phyloP scores from a whole-genome alignment of 108 stramenopile genomes.

The Cyclotella atomus region DNA sequence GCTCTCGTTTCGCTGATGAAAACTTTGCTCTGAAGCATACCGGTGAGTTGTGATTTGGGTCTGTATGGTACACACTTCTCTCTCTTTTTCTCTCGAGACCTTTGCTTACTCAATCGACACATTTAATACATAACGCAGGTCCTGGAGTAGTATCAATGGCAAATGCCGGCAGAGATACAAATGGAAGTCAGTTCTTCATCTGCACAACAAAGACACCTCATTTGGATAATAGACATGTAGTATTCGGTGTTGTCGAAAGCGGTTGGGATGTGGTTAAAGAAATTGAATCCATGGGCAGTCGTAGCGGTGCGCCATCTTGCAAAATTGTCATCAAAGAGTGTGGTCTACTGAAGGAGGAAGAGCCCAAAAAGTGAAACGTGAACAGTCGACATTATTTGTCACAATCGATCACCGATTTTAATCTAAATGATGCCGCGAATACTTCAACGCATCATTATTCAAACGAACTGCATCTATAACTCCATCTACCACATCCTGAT shows the following conservation, averaged over 20 bases:
- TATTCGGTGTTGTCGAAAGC: conserved; percentile 77
- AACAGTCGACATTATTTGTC: not conserved
- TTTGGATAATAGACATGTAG: conserved; percentile 90
- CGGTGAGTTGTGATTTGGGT: not conserved
- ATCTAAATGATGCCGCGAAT: conserved; percentile 1
- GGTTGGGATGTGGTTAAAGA: conserved; percentile 83
- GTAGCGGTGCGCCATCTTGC: conserved; percentile 58
- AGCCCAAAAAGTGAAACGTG: not conserved
- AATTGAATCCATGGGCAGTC: conserved; percentile 72
- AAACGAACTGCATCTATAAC: conserved; percentile 34
- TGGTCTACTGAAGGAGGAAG: conserved; percentile 54
- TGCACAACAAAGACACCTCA: conserved; percentile 90
- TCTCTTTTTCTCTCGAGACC: not conserved
- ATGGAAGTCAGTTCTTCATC: conserved; percentile 89
- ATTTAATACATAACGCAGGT: conserved; percentile 25
- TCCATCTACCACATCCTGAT: not conserved
- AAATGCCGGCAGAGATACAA: conserved; percentile 92
- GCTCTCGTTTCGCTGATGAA: conserved; percentile 93
- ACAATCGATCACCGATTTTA: not conserved
- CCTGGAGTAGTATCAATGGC: conserved; percentile 93
- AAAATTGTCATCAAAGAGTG: conserved; percentile 62
- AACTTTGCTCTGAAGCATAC: conserved; percentile 93
- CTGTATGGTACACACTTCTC: not conserved
- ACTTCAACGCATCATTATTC: conserved; percentile 26
- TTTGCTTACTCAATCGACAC: not conserved